Base-by-base conservation (phyloP, 305 asterid genomes). In the Ajuga reptans region DNA sequence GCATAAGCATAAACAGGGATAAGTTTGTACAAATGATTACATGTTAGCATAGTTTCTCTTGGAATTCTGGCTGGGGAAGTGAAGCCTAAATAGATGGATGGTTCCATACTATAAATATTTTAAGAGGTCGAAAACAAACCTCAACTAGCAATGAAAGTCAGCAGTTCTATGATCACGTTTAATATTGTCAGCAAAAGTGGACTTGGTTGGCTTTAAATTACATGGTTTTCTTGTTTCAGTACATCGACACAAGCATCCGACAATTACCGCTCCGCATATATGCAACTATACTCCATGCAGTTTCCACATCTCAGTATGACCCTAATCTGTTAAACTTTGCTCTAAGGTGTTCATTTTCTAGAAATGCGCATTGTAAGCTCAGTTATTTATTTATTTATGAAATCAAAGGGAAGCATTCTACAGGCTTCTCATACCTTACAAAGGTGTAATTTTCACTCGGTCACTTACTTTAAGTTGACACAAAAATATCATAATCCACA, bases 1-100 rank as follows among this genome's bases (percentile, higher is more conserved):
- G 62, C 73, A 72, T 61, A 68, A 70, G 56, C 57, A 64, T 54
- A 50, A 71, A 73, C 68, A 53, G 45, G 71, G 36, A 66, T 60
- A 55, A 14, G 53, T 52, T 58, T 51, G 27, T 55, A 27, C 34
- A 68, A 52, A 51, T 21, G 9, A 37, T 51, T 66, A 66, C 3
- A 58, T 60, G 66, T 46, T 29, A 52, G 46, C 17, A 36, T 29
- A 59, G 51, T 64, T 64, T 65, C 61, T 75, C 36, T 39, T 18
- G 34, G 53, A 34, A 57, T 58, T 59, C 54, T 33, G 61, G 56
- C 55, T 50, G 54, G 47, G 56, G 2, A 61, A 71, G 54, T 47
- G 62, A 73, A 53, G 39, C 46, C 34, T 52, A 36, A 11, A 14
- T 2, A 69, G 56, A 49, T 63, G 18, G 12, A 15, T 14, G 29